Conservation (phyloP, 805 yeast genomes). For the Lipomyces orientalis region DNA sequence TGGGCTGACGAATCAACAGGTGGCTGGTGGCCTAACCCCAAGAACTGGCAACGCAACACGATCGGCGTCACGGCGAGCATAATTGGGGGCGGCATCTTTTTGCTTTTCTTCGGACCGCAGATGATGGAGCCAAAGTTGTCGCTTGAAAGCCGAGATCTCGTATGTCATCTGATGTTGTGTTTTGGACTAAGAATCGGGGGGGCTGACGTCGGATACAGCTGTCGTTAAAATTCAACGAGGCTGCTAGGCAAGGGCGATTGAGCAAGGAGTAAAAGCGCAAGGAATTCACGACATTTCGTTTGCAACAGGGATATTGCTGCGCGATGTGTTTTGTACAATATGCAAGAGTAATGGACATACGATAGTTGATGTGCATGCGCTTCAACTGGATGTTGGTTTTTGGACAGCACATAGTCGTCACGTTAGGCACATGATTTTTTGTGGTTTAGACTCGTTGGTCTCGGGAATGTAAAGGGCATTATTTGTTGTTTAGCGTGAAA, state of each 20-base stretch:
- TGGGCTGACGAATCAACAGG: constrained; percentile 53
- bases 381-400: not conserved
- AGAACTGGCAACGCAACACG: constrained; percentile 56
- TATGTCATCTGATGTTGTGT: not conserved
- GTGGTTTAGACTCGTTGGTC: not conserved
- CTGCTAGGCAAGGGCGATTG: constrained; percentile 26
- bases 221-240: constrained; percentile 16
- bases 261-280: not conserved
- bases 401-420: not conserved
- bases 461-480: not conserved
- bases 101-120: constrained; percentile 23
- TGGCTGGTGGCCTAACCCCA: constrained; percentile 63
- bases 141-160: constrained; percentile 10
- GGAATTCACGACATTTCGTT: not conserved
- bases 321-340: not conserved
- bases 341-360: not conserved
- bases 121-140: constrained; percentile 13
- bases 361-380: not conserved
- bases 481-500: not conserved
- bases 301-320: not conserved
- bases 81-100: constrained; percentile 17
- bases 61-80: constrained; percentile 48
- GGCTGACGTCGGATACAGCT: constrained; percentile 8
- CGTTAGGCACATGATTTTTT: not conserved
- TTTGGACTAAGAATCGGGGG: not conserved